Evolutionary conservation across 768 basidiomycete species (phyloP).

Genomic region (Tulasnella sp.): DNA sequence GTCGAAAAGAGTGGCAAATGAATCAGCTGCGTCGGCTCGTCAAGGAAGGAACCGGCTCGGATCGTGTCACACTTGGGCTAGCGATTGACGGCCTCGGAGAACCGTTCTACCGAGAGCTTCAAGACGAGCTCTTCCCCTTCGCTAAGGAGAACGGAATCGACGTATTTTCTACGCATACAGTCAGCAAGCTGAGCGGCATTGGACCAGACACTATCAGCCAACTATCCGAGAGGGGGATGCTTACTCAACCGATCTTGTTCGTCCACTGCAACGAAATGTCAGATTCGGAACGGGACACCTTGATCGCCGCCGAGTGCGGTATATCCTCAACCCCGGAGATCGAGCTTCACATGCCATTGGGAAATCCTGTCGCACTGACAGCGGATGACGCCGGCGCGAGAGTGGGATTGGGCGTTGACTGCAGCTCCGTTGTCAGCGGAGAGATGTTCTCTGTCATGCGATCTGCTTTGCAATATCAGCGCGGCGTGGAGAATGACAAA

Average conservation of each 20-base stretch:
- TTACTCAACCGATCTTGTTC: slow-evolving; percentile 17
- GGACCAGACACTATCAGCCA: slow-evolving; percentile 6
- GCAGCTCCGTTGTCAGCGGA: slow-evolving; percentile 14
- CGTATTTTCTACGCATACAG: slow-evolving; percentile 19
- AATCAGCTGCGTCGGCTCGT: slow-evolving; percentile 9
- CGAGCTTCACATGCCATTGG: slow-evolving; percentile 20
- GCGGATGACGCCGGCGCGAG: slow-evolving; percentile 18
- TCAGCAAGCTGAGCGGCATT: slow-evolving; percentile 10
- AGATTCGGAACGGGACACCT: neutral
- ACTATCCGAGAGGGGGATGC: slow-evolving; percentile 13
- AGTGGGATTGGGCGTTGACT: slow-evolving; percentile 23
- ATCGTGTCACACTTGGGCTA: slow-evolving; percentile 20
- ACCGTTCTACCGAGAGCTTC: neutral
- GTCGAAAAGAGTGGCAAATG: slow-evolving; percentile 23
- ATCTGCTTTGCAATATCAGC: slow-evolving; percentile 12
- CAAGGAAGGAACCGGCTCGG: slow-evolving; percentile 18
- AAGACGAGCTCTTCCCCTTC: slow-evolving; percentile 20
- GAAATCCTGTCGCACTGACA: neutral
- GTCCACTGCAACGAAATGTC: slow-evolving; percentile 6
- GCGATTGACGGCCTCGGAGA: slow-evolving; percentile 17
- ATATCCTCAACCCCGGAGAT: slow-evolving; percentile 23
- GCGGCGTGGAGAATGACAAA: slow-evolving; percentile 15
- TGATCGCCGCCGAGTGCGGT: slow-evolving; percentile 7
- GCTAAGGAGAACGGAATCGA: slow-evolving; percentile 18
- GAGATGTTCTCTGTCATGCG: slow-evolving; percentile 26